A percentile compares a stretch with the other conserved stretches of the same genome.
These are phyloP conservation scores for Detonula confervacea DNA, from an alignment of 352 stramenopile species.

Conservation along the genomic window DNA sequence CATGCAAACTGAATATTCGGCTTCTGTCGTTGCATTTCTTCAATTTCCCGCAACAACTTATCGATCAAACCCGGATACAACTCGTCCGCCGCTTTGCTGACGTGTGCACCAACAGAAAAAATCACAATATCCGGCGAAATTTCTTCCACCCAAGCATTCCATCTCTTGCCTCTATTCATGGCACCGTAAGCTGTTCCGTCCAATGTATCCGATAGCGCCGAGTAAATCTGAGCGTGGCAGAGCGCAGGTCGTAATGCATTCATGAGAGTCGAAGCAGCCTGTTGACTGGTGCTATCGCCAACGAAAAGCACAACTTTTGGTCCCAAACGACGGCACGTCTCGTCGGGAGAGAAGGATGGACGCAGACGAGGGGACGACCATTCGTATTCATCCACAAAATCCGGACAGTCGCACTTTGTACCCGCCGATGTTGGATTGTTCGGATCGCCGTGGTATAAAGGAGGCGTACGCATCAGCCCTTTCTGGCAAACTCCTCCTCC, in stretches of 20 bases:
- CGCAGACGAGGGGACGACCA: not conserved
- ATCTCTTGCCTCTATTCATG: conserved; percentile 11
- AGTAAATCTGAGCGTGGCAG: not conserved
- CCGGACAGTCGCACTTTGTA: not conserved
- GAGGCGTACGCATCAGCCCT: too few relatives aligned
- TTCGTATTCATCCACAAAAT: not conserved
- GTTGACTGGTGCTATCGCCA: not conserved
- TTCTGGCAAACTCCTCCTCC: too few relatives aligned
- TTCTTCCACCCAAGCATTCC: not conserved
- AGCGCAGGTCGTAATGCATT: not conserved
- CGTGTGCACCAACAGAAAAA: conserved; percentile 14
- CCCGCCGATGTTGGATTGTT: too few relatives aligned
- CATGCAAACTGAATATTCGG: conserved; percentile 14
- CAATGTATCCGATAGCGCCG: not conserved
- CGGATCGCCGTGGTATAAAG: too few relatives aligned
- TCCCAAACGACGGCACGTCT: not conserved
- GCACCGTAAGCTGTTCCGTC: not conserved
- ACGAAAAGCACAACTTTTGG: not conserved
- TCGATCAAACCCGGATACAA: conserved; percentile 1
- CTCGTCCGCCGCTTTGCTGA: not conserved
- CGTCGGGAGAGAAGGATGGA: not conserved
- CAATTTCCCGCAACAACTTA: conserved; percentile 6
- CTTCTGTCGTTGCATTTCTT: not conserved
- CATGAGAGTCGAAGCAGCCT: not conserved
- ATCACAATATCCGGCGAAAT: conserved; percentile 22